Evolutionary conservation across 306 rosid genomes (phyloP), one percentile per base, ranked within the genome.

Genomic region (Castanea mollissima): DNA sequence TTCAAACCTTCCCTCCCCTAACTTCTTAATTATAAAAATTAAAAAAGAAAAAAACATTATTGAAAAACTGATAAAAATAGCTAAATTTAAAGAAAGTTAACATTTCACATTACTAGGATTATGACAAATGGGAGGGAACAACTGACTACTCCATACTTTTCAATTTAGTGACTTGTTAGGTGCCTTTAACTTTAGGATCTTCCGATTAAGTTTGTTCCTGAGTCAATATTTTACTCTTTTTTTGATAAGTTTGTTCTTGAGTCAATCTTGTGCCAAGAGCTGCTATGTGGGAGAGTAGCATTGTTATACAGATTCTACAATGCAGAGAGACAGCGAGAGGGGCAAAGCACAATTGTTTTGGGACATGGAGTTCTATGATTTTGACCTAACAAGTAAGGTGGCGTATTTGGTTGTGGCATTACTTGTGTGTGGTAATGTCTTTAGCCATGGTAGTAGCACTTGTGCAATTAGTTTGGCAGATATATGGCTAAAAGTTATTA

Each of bases 331-430:
- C 16, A 59, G 16, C 1, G 2, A 58, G 2, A 23, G 32, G 16
- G 16, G 54, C 69, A 73, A 41, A 31, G 25, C 60, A 23, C 51
- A 76, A 52, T 79, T 79, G 68, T 56, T 83, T 76, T 79, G 72
- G 38, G 78, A 71, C 76, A 25, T 71, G 46, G 46, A 41, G 46
- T 8, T 3, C 32, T 34, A 1, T 59, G 71, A n/a, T 41, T 52
- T 16, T 63, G 64, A 7, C 21, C 15, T 58, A 58, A 7, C 46
- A 8, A 20, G 3, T 59, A 21, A 23, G 65, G 16, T 59, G 32
- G 31, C 23, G 25, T 59, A 59, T 59, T 14, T 59, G 29, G 32
- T 23, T 59, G 16, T 59, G 32, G 29, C 10, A 16, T 9, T 58
- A 58, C 4, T 58, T 5, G 16, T 59, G 32, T 59, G 32, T 23